phyloP scores from a whole-genome alignment of 345 rosid species.

The Arabis hirsuta region DNA sequence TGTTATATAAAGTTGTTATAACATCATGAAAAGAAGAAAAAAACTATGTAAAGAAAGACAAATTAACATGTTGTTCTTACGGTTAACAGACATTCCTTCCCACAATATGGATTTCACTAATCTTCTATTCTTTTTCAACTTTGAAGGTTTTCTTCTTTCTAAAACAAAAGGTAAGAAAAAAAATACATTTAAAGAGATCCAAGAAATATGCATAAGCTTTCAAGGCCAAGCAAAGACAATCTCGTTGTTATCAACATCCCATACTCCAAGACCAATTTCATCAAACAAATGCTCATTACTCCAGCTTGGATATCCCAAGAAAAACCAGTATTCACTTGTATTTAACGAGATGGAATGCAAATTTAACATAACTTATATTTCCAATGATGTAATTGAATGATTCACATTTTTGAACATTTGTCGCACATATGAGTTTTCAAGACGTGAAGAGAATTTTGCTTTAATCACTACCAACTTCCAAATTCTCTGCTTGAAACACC shows the following conservation, averaged over 20 bases:
- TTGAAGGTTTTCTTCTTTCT: neutral
- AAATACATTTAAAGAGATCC: slow-evolving; percentile 5
- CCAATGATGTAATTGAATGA: too few species aligned
- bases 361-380: too few species aligned
- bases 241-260: slow-evolving; percentile 54
- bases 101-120: slow-evolving; percentile 24
- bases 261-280: slow-evolving; percentile 76
- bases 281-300: slow-evolving; percentile 68
- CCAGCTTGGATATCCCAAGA: slow-evolving; percentile 88
- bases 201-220: slow-evolving; percentile 17
- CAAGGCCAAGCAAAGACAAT: slow-evolving; percentile 63
- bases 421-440: too few species aligned
- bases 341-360: neutral
- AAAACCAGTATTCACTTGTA: slow-evolving; percentile 75
- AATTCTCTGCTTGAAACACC: too few species aligned
- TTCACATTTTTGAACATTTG: too few species aligned
- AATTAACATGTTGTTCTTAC: slow-evolving; percentile 5
- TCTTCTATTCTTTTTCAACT: slow-evolving; percentile 11
- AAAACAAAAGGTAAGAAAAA: slow-evolving; percentile 13
- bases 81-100: slow-evolving; percentile 3
- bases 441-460: too few species aligned
- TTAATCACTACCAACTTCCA: too few species aligned
- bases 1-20: too few species aligned
- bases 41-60: slow-evolving; percentile 14
- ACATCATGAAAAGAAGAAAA: too few species aligned